Base-by-base conservation (phyloP, 108 stramenopile genomes). In the Cyclostephanos tholiformis region DNA sequence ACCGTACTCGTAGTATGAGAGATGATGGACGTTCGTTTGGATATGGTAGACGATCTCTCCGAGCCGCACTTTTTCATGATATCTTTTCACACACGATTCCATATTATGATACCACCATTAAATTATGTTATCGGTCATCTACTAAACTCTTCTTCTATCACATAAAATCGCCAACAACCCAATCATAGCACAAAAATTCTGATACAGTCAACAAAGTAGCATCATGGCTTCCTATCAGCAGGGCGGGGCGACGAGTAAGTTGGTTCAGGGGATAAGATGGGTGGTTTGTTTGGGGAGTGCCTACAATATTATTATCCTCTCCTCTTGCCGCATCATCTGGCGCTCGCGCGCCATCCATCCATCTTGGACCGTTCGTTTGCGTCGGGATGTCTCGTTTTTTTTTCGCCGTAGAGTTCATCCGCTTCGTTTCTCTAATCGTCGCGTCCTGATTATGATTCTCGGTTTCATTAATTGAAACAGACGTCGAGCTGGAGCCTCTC, bases 181-280 rank as follows among this genome's bases (percentile, higher is more conserved):
- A 32, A 32, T 32, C 32, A 32, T 32, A 2, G 32, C 32, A 32
- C 32, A 32, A 32, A n/a, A n/a, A n/a, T n/a, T 32, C 32, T 32
- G 32, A 4, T 32, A 32, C 2, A 32, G 32, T 4, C 32, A 32
- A 4, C 32, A 4, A 4, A 32, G 32, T 32, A 32, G 27, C 56
- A 62, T 43, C 20, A 62, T 62, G 61, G 41, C 38, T 62, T 62
- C 61, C 61, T 62, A 62, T 30, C 61, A 62, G n/a, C 61, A 62
- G 36, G 41, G 61, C 43, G 61, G 41, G 61, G 43, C 41, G 59
- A 60, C 59, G 26, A 32, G 30, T 38, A 43, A 62, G 38, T 38
- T n/a, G 9, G 61, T n/a, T 44, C 10, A n/a, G 19, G 61, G 17
- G 10, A 32, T 26, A 4, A 2, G 53, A 55, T 55, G 26, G 6